These are phyloP conservation scores for Malus hybrid DNA, from an alignment of 331 rosid genomes.

Conservation along the genomic window DNA sequence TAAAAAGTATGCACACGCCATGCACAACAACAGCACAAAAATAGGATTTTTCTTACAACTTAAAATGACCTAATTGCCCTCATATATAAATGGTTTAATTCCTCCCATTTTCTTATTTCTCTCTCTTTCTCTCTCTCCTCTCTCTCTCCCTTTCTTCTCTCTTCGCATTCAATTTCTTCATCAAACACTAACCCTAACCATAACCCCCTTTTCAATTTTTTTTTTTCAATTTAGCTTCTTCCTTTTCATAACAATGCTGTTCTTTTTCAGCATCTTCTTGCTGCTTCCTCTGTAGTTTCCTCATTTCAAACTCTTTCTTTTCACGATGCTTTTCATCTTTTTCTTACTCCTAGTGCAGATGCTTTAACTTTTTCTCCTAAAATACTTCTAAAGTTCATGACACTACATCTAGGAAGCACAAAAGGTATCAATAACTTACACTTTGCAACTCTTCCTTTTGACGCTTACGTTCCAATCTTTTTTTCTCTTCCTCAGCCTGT, in stretches of 20 bases:
- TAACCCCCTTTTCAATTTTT: neutral
- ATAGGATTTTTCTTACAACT: too few relatives aligned
- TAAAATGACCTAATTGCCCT: too few relatives aligned
- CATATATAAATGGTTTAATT: too few relatives aligned
- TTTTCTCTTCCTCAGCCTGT: conserved; percentile 57
- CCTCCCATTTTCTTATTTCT: too few relatives aligned
- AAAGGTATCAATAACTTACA: conserved; percentile 33
- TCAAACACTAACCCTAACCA: too few relatives aligned
- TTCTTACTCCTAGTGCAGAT: conserved; percentile 37
- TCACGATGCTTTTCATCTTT: conserved; percentile 46
- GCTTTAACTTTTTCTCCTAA: conserved; percentile 53
- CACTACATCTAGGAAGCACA: neutral
- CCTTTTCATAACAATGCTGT: conserved; percentile 65
- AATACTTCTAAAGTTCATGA: conserved; percentile 8
- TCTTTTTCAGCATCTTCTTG: conserved; percentile 69
- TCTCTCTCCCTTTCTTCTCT: too few relatives aligned
- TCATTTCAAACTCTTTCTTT: conserved; percentile 43
- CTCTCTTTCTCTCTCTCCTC: too few relatives aligned
- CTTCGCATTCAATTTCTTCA: too few relatives aligned
- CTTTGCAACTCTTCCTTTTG: conserved; percentile 38
- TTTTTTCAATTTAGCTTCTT: conserved; percentile 60
- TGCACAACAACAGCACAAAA: too few relatives aligned
- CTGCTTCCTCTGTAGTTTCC: conserved; percentile 58
- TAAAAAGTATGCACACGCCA: too few relatives aligned
- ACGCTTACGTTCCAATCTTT: conserved; percentile 34